Evolutionary conservation across 1,284 basidiomycete species (phyloP), one percentile per base, ranked within the genome.

Genomic region (Coniferiporia weirii): DNA sequence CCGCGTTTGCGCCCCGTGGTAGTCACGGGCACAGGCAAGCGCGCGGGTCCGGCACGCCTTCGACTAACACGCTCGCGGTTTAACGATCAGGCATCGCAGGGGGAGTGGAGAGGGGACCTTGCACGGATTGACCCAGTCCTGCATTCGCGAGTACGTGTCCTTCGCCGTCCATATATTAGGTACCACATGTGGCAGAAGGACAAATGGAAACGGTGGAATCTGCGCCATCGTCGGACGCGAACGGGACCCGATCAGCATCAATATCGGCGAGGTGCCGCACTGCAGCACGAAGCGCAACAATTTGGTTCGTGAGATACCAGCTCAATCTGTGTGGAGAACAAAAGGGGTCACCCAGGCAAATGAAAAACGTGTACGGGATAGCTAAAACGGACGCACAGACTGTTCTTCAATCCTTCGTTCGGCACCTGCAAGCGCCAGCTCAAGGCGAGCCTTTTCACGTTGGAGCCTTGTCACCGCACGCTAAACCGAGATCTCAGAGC

Each of bases 361-460:
- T 36, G 13, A 5, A 20, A 22, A n/a, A 32, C 38, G 9, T 10
- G 27, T 27, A 27, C 12, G 44, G 3, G 17, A 46, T 9, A n/a
- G 17, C 8, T 3, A 20, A 46, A 19, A 46, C 3, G 17, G n/a
- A 46, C 54, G 9, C 32, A 56, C 54, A 38, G 15, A 44, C 35
- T 56, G 54, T 34, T 56, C 44, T 15, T 20, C 46, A 15, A 56
- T 56, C 17, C 17, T 56, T n/a, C 20, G n/a, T 12, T 22, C 20
- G 1, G 54, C 54, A 0, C 27, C 13, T 15, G n/a, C 46, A 10
- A 56, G n/a, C 27, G 48, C 34, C 34, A 36, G 1, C 46, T 56
- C 54, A 15, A 56, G 54, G 15, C 46, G 44, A 10, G 35, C 35
- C n/a, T 56, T 56, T 22, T 56, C 54, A n/a, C 54, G 34, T n/a